Evolutionary conservation across 1,284 basidiomycete genomes (phyloP), one percentile per base, ranked within the genome.

Genomic region (Xerocomus minutiporus): DNA sequence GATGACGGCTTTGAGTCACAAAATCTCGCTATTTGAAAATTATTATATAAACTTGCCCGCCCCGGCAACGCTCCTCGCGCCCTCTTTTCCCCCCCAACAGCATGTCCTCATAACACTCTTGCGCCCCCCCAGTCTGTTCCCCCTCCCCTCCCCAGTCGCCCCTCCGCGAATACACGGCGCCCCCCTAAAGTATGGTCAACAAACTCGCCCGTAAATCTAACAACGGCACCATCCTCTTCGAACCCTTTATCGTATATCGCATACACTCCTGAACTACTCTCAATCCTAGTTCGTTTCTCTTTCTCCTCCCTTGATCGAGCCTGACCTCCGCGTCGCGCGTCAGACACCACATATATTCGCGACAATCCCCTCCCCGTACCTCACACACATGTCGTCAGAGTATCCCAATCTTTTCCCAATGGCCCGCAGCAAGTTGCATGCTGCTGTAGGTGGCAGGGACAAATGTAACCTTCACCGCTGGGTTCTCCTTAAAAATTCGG

Each of bases 401-500:
- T 64, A 73, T 57, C 59, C 73, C 52, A 73, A 70, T 62, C 73
- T 87, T 46, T 81, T 78, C 61, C 71, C 75, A 60, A 73, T 88
- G 71, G 83, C 88, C 69, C 86, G 82, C 65, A 81, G 75, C 70
- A 91, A 91, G 76, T 77, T 91, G 71, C 81, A 83, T 59, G 69
- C 76, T 56, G 82, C 80, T 62, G 67, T 79, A 61, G 75, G 76
- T 54, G 72, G 76, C 69, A 82, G 78, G 71, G 84, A 86, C 72
- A 81, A 73, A 61, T 77, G 78, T 74, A 88, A 81, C 72, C 79
- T 91, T 73, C 86, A 88, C 68, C 86, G 88, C 67, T 89, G 86
- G 85, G 88, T 91, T 52, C 77, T 91, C 54, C 78, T 91, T 68
- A 89, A 89, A 85, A 91, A 91, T 70, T 88, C 85, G 36, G 78